These are phyloP conservation scores for Phyllachora maydis DNA, from an alignment of 2,329 filamentous ascomycete species.

Conservation along the genomic window DNA sequence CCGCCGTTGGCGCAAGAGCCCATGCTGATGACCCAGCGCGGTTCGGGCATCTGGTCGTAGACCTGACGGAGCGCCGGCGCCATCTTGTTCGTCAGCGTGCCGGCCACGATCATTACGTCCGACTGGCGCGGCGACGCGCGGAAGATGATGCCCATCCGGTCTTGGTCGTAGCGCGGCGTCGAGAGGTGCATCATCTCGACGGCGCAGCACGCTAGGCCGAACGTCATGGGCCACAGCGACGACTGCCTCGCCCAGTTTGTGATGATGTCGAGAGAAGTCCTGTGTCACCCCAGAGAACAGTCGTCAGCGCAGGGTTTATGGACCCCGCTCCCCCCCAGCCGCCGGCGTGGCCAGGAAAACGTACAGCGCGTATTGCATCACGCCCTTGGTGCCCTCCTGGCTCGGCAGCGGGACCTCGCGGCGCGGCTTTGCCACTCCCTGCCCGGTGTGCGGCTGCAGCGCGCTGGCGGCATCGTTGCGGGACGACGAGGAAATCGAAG, in stretches of 20 bases:
- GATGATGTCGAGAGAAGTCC: constrained; percentile 59
- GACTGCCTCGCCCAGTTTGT: constrained; percentile 71
- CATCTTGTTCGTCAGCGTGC: constrained; percentile 93
- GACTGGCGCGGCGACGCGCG: constrained; percentile 45
- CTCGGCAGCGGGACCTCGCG: constrained; percentile 59
- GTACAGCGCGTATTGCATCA: constrained; percentile 72
- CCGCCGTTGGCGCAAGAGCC: constrained; percentile 52
- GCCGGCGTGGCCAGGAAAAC: constrained; percentile 17
- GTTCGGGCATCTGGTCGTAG: constrained; percentile 92
- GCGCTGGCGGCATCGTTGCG: constrained; percentile 40
- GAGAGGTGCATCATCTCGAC: constrained; percentile 88
- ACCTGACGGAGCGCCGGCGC: constrained; percentile 74
- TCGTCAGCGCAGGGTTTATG: no score
- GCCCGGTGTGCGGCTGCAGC: constrained; percentile 25
- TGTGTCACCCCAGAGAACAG: constrained; percentile 18
- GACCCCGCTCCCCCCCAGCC: no score
- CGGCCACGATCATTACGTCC: constrained; percentile 86
- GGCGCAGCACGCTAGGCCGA: constrained; percentile 74
- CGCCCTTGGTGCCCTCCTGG: constrained; percentile 61
- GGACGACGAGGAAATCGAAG: constrained; percentile 43
- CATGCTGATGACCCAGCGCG: constrained; percentile 66
- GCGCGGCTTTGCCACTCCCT: constrained; percentile 31
- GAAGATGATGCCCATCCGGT: constrained; percentile 52
- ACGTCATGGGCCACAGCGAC: constrained; percentile 77
- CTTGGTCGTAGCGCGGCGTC: constrained; percentile 74